phyloP scores from a whole-genome alignment of 2,329 filamentous ascomycete species.

The Trichoderma afroharzianum region DNA sequence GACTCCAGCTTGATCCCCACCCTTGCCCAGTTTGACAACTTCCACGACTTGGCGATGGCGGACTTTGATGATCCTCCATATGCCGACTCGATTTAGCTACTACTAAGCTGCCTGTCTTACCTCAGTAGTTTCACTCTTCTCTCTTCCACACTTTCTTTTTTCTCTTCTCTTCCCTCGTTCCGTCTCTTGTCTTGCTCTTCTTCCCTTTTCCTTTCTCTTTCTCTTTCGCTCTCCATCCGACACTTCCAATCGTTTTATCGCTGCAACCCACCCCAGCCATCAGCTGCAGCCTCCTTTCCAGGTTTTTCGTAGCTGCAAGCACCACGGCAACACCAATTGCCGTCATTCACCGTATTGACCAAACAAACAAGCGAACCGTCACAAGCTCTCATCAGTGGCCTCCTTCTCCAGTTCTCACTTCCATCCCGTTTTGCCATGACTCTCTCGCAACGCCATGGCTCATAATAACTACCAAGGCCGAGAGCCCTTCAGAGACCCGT shows the following conservation, averaged over 20 bases:
- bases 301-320: background rate
- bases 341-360: background rate
- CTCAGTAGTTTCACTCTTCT: background rate
- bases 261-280: background rate
- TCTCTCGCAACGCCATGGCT: constrained; percentile 26
- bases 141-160: background rate
- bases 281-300: background rate
- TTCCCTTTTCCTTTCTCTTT: background rate
- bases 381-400: background rate
- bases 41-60: background rate
- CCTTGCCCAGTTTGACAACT: background rate
- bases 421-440: constrained; percentile 25
- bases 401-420: background rate
- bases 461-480: constrained; percentile 30
- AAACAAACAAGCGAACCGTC: background rate
- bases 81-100: background rate
- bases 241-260: background rate
- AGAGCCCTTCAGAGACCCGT: constrained; percentile 27
- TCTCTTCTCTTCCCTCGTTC: background rate
- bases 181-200: background rate
- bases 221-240: background rate
- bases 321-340: background rate
- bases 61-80: background rate
- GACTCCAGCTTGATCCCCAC: background rate
- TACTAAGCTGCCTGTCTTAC: background rate